These are phyloP conservation scores for Alternaria brassicicola DNA, from an alignment of 2,329 filamentous ascomycete genomes.

Conservation along the genomic window DNA sequence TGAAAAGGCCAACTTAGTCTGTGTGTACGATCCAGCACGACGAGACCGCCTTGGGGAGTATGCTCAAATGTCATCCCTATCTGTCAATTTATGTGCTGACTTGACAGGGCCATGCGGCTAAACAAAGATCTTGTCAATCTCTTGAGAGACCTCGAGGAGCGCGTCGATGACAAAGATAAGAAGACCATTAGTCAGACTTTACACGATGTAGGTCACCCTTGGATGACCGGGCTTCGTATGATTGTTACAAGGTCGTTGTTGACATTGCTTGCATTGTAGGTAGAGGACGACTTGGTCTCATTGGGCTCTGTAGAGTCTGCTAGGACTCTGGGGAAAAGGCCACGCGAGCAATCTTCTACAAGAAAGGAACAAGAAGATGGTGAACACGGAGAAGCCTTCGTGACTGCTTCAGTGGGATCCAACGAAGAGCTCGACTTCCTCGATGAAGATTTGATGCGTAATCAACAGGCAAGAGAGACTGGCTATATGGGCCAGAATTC, in stretches of 20 bases:
- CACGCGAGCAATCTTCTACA: slow-evolving; percentile 1
- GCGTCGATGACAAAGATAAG: slow-evolving; percentile 21
- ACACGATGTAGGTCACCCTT: slow-evolving; percentile 19
- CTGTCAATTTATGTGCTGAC: neutral
- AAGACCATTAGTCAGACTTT: slow-evolving; percentile 25
- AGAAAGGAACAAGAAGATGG: neutral
- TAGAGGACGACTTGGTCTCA: slow-evolving; percentile 26
- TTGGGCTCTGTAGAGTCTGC: neutral
- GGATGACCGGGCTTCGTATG: too few relatives aligned
- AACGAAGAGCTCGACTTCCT: slow-evolving; percentile 39
- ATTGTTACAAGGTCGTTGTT: neutral
- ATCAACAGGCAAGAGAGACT: slow-evolving; percentile 35
- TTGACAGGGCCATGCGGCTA: slow-evolving; percentile 25
- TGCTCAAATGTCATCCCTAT: neutral
- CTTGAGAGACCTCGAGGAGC: slow-evolving; percentile 25
- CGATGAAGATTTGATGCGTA: slow-evolving; percentile 40
- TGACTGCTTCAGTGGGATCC: slow-evolving; percentile 33
- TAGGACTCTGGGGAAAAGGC: slow-evolving; percentile 24
- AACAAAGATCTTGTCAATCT: slow-evolving; percentile 27
- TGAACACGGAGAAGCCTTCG: slow-evolving; percentile 26
- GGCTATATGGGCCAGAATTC: slow-evolving; percentile 45
- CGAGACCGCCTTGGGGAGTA: slow-evolving; percentile 34
- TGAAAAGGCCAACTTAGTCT: slow-evolving; percentile 14
- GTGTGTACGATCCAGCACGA: slow-evolving; percentile 33
- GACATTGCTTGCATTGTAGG: slow-evolving; percentile 11